Conservation (phyloP, 495 filamentous ascomycete genomes). For the Neurospora sp. region DNA sequence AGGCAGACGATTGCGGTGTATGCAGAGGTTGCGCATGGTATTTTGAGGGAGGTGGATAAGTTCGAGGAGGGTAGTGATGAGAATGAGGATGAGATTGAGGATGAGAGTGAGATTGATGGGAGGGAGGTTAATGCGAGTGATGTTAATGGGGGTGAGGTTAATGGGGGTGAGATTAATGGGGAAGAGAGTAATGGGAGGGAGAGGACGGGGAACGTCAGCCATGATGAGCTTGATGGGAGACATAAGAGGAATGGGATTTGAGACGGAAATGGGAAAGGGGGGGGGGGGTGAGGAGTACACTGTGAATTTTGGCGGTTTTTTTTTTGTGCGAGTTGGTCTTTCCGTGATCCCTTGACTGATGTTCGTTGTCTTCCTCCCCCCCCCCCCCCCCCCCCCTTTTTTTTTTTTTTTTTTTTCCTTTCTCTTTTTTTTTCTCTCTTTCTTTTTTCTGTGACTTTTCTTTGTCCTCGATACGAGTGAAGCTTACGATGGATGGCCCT, state of each 20-base stretch:
- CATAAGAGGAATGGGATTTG: neutral
- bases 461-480: neutral
- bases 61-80: too few relatives aligned
- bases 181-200: too few relatives aligned
- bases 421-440: neutral
- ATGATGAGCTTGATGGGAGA: too few relatives aligned
- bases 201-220: too few relatives aligned
- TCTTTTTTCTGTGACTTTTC: neutral
- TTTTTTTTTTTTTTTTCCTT: neutral
- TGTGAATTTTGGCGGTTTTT: neutral
- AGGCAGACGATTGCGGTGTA: neutral
- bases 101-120: too few relatives aligned
- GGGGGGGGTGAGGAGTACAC: neutral
- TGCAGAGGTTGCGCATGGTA: neutral
- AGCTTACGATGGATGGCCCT: neutral
- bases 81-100: too few relatives aligned
- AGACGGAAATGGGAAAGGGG: neutral
- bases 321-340: neutral
- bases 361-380: neutral
- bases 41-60: neutral
- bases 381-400: too few relatives aligned
- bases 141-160: too few relatives aligned
- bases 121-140: too few relatives aligned
- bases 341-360: neutral
- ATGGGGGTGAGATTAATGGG: too few relatives aligned